phyloP scores from a whole-genome alignment of 345 rosid genomes.

The Gossypium australe region DNA sequence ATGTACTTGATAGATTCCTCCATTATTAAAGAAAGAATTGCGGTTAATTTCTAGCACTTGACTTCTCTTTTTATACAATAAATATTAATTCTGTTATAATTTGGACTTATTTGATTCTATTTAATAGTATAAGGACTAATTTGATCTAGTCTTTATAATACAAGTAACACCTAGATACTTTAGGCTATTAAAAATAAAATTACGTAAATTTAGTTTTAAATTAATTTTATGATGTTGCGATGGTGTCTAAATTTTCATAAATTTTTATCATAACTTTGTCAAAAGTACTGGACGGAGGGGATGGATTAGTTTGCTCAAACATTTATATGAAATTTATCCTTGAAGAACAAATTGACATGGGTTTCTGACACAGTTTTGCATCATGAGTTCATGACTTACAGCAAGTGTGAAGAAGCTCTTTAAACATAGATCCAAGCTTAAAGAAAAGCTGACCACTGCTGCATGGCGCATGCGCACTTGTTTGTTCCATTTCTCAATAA shows the following conservation, averaged over 20 bases:
- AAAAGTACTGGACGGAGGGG: background rate
- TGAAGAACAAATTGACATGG: background rate
- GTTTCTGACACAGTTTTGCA: background rate
- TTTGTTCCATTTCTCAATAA: background rate
- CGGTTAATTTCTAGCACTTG: too few relatives aligned
- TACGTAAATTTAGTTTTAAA: too few relatives aligned
- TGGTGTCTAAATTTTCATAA: background rate
- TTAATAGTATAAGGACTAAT: too few relatives aligned
- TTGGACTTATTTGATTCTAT: too few relatives aligned
- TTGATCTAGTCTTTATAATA: too few relatives aligned
- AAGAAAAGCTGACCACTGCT: background rate
- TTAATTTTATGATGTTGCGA: too few relatives aligned
- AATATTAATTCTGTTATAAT: too few relatives aligned
- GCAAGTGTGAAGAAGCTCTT: background rate
- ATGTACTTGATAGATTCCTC: too few relatives aligned
- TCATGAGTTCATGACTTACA: conserved; percentile 2
- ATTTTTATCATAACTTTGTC: background rate
- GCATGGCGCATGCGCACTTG: conserved; percentile 1
- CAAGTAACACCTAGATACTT: fast-evolving
- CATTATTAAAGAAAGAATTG: too few relatives aligned
- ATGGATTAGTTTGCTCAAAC: background rate
- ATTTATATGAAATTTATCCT: background rate
- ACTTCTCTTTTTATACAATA: too few relatives aligned
- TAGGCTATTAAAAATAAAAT: too few relatives aligned
- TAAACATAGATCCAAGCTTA: background rate